phyloP scores from a whole-genome alignment of 2,329 filamentous ascomycete species.

The Curvularia sp. region DNA sequence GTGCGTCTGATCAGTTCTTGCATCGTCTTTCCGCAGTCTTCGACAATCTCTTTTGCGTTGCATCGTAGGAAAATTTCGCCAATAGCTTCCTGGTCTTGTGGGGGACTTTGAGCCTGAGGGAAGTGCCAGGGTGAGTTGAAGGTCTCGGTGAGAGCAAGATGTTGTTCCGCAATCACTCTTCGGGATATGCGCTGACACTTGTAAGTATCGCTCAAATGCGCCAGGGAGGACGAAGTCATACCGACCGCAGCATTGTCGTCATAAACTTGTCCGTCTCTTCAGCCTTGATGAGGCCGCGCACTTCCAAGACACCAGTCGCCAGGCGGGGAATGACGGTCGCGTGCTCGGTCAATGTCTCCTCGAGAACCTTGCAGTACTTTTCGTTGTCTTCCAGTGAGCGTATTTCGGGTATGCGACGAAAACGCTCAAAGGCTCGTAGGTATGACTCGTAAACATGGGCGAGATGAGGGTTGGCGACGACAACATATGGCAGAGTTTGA shows the following conservation, averaged over 20 bases:
- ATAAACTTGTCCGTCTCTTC: slow-evolving; percentile 91
- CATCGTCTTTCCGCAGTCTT: slow-evolving; percentile 79
- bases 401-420: slow-evolving; percentile 84
- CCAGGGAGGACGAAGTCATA: slow-evolving; percentile 50
- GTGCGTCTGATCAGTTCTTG: slow-evolving; percentile 75
- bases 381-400: slow-evolving; percentile 90
- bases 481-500: slow-evolving; percentile 93
- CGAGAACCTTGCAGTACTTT: slow-evolving; percentile 78
- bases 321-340: slow-evolving; percentile 92
- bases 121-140: slow-evolving; percentile 92
- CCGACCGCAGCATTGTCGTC: slow-evolving; percentile 89
- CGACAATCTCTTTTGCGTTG: slow-evolving; percentile 86
- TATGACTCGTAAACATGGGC: slow-evolving; percentile 96
- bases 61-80: slow-evolving; percentile 95
- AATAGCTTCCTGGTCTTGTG: slow-evolving; percentile 78
- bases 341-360: slow-evolving; percentile 82
- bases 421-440: slow-evolving; percentile 92
- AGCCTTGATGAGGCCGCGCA: slow-evolving; percentile 79
- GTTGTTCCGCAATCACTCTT: slow-evolving; percentile 95
- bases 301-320: slow-evolving; percentile 92
- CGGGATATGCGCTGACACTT: slow-evolving; percentile 80
- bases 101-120: slow-evolving; percentile 69
- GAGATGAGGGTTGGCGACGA: slow-evolving; percentile 93
- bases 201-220: slow-evolving; percentile 2
- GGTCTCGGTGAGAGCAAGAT: slow-evolving; percentile 91